Evolutionary conservation across 306 rosid species (phyloP).

Genomic region (Rosa multiflora): DNA sequence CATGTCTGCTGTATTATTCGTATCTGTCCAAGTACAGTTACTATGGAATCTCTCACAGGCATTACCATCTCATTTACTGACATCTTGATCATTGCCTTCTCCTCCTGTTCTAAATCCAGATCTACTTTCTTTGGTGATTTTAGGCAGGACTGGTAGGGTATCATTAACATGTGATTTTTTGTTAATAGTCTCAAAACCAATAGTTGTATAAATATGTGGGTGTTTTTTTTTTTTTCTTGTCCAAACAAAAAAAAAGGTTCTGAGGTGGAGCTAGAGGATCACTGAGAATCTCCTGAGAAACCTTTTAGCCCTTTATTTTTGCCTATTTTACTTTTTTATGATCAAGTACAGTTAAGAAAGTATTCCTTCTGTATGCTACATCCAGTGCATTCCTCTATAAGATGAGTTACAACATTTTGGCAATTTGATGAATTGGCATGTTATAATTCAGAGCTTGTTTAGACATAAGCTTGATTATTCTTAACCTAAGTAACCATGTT

Average conservation of each 20-base stretch:
- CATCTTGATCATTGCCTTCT: slow-evolving; percentile 12
- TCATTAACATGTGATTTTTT: not conserved
- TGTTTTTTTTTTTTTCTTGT: not conserved
- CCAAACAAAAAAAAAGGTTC: not conserved
- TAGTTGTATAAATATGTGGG: not conserved
- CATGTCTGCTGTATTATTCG: not conserved
- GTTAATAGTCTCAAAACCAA: not conserved
- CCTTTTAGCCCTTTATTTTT: not conserved
- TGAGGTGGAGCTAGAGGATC: not conserved
- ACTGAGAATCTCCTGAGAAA: not conserved
- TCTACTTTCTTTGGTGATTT: not conserved
- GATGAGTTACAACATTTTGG: not conserved
- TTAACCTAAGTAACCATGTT: not conserved
- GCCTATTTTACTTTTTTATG: not conserved
- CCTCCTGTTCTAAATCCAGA: not conserved
- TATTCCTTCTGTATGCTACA: not conserved
- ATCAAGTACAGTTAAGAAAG: not conserved
- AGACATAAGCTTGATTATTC: not conserved
- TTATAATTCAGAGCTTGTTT: not conserved
- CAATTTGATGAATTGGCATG: slow-evolving; percentile 1
- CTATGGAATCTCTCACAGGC: not conserved
- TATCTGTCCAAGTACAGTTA: slow-evolving; percentile 1
- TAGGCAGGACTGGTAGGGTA: not conserved
- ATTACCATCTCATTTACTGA: not conserved
- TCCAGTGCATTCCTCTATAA: not conserved